Base-by-base conservation (phyloP, 1,139 yeast genomes). In the Blastobotrys raffinosifermentans region DNA sequence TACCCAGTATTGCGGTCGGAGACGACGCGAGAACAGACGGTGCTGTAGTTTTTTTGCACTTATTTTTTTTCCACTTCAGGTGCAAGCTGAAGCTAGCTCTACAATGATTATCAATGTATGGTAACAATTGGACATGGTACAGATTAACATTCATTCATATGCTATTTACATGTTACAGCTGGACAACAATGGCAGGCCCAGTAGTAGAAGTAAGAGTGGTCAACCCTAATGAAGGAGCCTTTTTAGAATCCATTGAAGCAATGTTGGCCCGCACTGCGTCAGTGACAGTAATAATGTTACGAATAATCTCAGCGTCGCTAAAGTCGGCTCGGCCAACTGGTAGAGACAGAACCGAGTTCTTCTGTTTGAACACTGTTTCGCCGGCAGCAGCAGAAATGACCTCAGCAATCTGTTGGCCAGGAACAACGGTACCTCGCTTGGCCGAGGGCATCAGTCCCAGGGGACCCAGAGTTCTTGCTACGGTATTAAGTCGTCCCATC, bases 381-480 rank as follows among this genome's bases (percentile, higher is more conserved):
- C 94, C 93, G 32, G 75, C 65, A 37, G 78, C 76, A 17, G 68
- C 64, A 31, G 63, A 58, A 46, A 87, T 70, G 44, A 81, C 64
- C 8, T 61, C 59, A 20, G 63, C 67, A 26, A 85, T 63, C 49
- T 85, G 76, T n/a, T 73, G 75, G 1, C 85, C 70, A 25, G 27
- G 27, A 6, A 25, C 27, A 13, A 91, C 93, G 1, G 96, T 89
- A 11, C 95, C 94, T 57, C 79, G 82, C 64, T 87, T 89, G 13
- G 75, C 76, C 34, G 75, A 72, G 34, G 98, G 98, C 85, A 89
- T 81, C 47, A 91, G 71, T 19, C 95, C 95, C 54, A 72, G 77
- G 29, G 96, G 94, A 43, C 98, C 97, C 48, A 93, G 70, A 11
- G 73, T 68, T 55, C 87, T 75, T 19, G 94, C 96, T 23, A 86